Percentiles rank a stretch among this genome's conserved stretches.
phyloP scores from a whole-genome alignment of 2,329 filamentous ascomycete species.

The Leptographium flavum region DNA sequence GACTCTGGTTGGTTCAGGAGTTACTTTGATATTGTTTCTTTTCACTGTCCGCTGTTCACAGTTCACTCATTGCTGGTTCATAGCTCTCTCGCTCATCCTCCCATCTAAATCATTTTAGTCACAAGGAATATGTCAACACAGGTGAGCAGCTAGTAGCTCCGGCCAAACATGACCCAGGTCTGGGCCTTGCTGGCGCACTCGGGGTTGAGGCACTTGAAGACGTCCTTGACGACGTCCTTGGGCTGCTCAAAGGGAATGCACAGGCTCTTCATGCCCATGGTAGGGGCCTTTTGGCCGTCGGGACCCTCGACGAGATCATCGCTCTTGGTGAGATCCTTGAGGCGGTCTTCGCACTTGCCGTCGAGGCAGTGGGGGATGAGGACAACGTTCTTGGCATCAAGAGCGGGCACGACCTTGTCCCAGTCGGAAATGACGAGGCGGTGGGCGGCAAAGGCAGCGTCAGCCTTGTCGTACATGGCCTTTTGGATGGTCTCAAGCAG shows the following conservation, averaged over 20 bases:
- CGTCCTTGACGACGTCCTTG: constrained; percentile 58
- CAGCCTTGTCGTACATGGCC: constrained; percentile 66
- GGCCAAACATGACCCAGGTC: constrained; percentile 87
- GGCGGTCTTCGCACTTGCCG: constrained; percentile 74
- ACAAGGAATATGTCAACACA: background rate
- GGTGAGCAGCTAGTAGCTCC: constrained; percentile 42
- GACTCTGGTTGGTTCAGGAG: background rate
- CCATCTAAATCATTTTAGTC: background rate
- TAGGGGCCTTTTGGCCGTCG: constrained; percentile 38
- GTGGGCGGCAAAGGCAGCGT: constrained; percentile 65
- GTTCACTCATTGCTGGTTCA: background rate
- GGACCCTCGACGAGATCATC: constrained; percentile 39
- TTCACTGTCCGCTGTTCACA: too few species aligned
- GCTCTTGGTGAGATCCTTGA: constrained; percentile 82
- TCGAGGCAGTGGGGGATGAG: constrained; percentile 82
- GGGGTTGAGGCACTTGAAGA: constrained; percentile 86
- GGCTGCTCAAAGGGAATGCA: constrained; percentile 76
- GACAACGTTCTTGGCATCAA: constrained; percentile 86
- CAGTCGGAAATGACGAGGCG: constrained; percentile 71
- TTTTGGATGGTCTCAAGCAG: constrained; percentile 82
- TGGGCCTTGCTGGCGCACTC: constrained; percentile 65
- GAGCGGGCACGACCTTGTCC: constrained; percentile 78
- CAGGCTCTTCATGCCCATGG: constrained; percentile 54
- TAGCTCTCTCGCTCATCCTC: too few species aligned
- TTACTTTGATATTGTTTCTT: background rate